Evolutionary conservation across 2,329 filamentous ascomycete species (phyloP).

Genomic region (Colletotrichum sp.): DNA sequence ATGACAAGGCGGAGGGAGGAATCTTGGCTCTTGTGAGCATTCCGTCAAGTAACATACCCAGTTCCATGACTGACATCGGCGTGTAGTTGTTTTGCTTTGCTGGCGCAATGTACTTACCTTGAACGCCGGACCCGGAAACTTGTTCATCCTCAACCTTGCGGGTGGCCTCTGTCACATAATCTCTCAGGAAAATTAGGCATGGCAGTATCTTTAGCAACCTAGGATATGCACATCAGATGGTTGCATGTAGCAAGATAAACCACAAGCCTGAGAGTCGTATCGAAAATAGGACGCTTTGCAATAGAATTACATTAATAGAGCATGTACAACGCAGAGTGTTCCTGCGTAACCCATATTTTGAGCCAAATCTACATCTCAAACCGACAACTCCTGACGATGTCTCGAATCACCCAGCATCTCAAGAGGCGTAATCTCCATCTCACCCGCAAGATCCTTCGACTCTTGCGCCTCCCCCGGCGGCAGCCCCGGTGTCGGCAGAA

Average conservation of each 20-base stretch:
- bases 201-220: not conserved
- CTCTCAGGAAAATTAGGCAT: not conserved
- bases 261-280: not conserved
- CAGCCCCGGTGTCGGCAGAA: not conserved
- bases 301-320: not conserved
- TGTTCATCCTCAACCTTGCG: not conserved
- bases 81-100: not conserved
- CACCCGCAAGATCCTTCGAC: not conserved
- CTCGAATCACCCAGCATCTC: not conserved
- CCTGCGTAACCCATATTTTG: not conserved
- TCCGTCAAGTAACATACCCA: accelerated
- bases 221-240: not conserved
- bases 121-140: not conserved
- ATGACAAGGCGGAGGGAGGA: not conserved
- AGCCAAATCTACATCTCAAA: not conserved
- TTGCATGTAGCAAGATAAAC: not conserved
- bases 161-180: not conserved
- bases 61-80: not conserved
- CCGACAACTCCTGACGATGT: not conserved
- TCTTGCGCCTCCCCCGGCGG: not conserved
- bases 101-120: not conserved
- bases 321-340: not conserved
- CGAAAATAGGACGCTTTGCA: not conserved
- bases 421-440: not conserved
- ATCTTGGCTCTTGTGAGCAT: not conserved